Percentiles rank a stretch among this genome's conserved stretches.
These are phyloP conservation scores for Ceratobasidium theobromae DNA, from an alignment of 1,284 basidiomycete genomes.

Conservation along the genomic window DNA sequence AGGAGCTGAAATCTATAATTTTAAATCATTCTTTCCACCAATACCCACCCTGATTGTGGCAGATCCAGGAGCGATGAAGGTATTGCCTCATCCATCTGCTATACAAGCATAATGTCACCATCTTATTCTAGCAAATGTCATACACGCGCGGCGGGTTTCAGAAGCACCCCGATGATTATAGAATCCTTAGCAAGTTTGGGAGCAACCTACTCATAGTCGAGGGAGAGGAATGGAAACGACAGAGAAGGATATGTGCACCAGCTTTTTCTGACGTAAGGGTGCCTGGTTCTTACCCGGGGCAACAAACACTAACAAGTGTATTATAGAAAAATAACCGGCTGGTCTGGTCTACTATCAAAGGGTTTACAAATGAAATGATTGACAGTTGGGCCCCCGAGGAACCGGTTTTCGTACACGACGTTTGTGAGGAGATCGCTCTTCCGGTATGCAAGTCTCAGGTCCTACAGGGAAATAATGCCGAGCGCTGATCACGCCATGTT, in stretches of 20 bases:
- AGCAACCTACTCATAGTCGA: constrained; percentile 24
- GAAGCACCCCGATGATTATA: neutral
- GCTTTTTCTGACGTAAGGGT: constrained; percentile 29
- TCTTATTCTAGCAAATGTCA: constrained; percentile 13
- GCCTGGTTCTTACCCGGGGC: neutral
- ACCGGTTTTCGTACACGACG: neutral
- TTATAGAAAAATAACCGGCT: constrained; percentile 11
- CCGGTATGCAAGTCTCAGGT: neutral
- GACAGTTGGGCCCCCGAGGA: neutral
- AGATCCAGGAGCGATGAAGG: constrained; percentile 7
- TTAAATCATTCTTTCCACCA: neutral
- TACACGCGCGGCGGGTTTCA: constrained; percentile 1
- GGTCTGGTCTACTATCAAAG: neutral
- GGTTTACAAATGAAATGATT: neutral
- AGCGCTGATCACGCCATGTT: constrained; percentile 48
- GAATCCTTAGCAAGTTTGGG: constrained; percentile 23
- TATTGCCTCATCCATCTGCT: too few relatives aligned
- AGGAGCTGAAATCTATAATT: neutral
- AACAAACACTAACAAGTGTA: neutral
- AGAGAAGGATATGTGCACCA: constrained; percentile 26
- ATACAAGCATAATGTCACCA: too few relatives aligned
- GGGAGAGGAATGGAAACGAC: constrained; percentile 24
- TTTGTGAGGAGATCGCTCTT: neutral
- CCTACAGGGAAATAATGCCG: neutral
- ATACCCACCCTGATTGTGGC: neutral